These are phyloP conservation scores for Rubroshorea leprosula DNA, from an alignment of 345 rosid species.

Conservation along the genomic window DNA sequence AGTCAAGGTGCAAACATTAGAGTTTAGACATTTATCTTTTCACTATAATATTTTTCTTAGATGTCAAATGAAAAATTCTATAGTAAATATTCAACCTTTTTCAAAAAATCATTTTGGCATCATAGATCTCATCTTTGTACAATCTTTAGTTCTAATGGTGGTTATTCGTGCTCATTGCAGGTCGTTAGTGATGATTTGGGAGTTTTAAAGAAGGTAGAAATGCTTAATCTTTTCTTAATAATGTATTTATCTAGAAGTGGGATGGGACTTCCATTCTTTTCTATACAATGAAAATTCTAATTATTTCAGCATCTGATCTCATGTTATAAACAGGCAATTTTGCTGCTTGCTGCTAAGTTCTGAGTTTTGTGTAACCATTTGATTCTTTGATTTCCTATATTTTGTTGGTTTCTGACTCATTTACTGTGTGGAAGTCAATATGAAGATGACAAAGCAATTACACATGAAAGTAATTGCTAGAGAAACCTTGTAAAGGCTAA, in stretches of 20 bases:
- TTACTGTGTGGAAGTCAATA: neutral
- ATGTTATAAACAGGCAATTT: neutral
- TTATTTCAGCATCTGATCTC: neutral
- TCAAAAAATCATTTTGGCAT: neutral
- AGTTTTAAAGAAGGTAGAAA: slow-evolving; percentile 74
- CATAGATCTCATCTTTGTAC: neutral
- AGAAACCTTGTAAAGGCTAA: too few species aligned
- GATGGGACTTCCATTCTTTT: neutral
- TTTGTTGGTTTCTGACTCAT: neutral
- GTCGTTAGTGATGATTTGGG: slow-evolving; percentile 82
- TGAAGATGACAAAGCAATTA: neutral
- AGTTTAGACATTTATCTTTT: neutral
- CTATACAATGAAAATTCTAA: neutral
- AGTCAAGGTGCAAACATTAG: slow-evolving; percentile 59
- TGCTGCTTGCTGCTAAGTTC: neutral
- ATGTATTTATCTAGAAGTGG: neutral
- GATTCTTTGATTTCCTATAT: neutral
- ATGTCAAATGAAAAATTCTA: neutral
- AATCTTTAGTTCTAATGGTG: slow-evolving; percentile 13
- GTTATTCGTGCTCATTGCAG: slow-evolving; percentile 39
- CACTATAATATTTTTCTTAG: neutral
- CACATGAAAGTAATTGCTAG: neutral
- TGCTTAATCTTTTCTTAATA: slow-evolving; percentile 4
- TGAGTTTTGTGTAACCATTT: neutral
- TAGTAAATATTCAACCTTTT: neutral